Evolutionary conservation across 352 stramenopile species (phyloP), one percentile per base, ranked within the genome.

Genomic region (Globisporangium heterothallicum): DNA sequence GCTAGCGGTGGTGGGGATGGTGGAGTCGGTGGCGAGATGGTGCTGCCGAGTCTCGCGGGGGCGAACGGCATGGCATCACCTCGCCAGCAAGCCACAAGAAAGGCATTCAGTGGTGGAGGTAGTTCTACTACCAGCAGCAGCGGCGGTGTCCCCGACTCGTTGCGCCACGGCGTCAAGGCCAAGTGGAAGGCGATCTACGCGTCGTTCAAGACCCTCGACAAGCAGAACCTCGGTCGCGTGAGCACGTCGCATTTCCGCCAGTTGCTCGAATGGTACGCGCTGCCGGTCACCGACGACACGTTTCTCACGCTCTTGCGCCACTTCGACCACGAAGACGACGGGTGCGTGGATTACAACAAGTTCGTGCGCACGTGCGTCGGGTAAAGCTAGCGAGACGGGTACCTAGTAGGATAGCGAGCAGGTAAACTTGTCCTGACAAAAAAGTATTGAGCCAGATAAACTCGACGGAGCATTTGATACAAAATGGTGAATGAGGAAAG

Each of bases 131-230:
- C 49, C 46, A 16, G 18, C 18, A 56, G 7, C 8, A 30, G 38
- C 2, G 54, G 30, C n/a, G 61, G 56, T 7, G 46, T 84, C 6
- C 67, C 78, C 0, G 71, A 88, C 32, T 49, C 61, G 6, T 54
- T 88, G 16, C 75, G 78, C 13, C 41, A 67, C 18, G 64, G 74
- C 14, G 58, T 90, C 21, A 78, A 85, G 48, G 57, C 63, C 30
- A 84, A 87, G 60, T 89, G 78, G 78, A 87, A 88, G 43, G 58
- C 67, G 16, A 73, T 89, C 40, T 89, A 89, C 63, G 64, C 72
- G 18, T 87, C 75, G 16, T 63, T 87, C 29, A 78, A 80, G 45
- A 84, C 70, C 2, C 47, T 87, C 8, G 78, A 90, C 63, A 85
- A 86, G 53, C 24, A 19, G 36, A 78, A 72, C n/a, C 36, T 59